Evolutionary conservation across 2,329 filamentous ascomycete species (phyloP), one percentile per base, ranked within the genome.

Genomic region (Fusarium falciforme): DNA sequence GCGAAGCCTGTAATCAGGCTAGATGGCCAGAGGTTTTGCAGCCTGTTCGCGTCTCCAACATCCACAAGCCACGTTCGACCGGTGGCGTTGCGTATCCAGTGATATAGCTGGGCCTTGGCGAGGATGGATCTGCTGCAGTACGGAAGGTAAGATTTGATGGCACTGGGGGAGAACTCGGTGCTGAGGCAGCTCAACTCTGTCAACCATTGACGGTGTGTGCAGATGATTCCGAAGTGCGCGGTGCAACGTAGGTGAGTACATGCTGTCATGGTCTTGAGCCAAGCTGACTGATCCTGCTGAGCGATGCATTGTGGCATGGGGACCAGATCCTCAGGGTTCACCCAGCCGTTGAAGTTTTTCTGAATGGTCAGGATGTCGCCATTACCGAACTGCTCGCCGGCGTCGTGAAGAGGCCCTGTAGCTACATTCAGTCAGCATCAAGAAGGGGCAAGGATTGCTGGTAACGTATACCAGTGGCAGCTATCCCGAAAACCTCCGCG

Each of bases 221-320:
- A 75, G 27, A 75, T 59, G 20, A 57, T 11, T 31, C 47, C 42
- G 17, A 75, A 73, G 1, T 71, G 6, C 9, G 73, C 61, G 10
- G 66, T 75, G 42, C 72, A 75, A 20, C 66, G 64, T 29, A 60
- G 44, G 8, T 16, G 20, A 27, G 72, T 75, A 11, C 72, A 75
- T 31, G 31, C 54, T 4, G 64, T 71, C 72, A 75, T 75, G 12
- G 58, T 17, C 17, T n/a, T 44, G 3, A 75, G 22, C 72, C 72
- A 75, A 20, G 33, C 17, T 1, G 54, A 33, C 6, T 52, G 60
- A 22, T 75, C 64, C 12, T 75, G 72, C 12, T 75, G 69, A 1
- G 61, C 49, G 29, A 75, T 64, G 17, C 70, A 75, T 27, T 75
- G 73, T 1, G 73, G 72, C 73, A 71, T 75, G 1, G 73, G 66